phyloP scores from a whole-genome alignment of 2,329 filamentous ascomycete species.

The Fusarium abutilonis region DNA sequence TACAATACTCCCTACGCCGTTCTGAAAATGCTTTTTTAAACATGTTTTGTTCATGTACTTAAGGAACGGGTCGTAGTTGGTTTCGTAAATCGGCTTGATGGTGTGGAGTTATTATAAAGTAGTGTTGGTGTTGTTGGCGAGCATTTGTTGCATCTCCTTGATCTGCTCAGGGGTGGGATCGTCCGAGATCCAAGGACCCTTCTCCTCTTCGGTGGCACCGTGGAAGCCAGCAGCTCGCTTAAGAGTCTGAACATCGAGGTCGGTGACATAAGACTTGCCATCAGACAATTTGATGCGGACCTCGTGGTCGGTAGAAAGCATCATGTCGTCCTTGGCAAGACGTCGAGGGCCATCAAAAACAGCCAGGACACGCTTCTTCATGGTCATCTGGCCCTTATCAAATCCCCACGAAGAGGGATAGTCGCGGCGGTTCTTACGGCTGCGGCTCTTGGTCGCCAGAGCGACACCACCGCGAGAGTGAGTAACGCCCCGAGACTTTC shows the following conservation, averaged over 20 bases:
- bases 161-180: conserved; percentile 72
- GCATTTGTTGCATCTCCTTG: conserved; percentile 67
- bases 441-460: conserved; percentile 65
- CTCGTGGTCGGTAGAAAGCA: conserved; percentile 95
- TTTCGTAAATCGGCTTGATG: conserved; percentile 13
- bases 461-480: conserved; percentile 79
- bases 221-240: conserved; percentile 87
- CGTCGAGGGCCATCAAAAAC: conserved; percentile 90
- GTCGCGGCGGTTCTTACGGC: conserved; percentile 90
- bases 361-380: conserved; percentile 95
- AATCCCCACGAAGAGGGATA: conserved; percentile 96
- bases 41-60: conserved; percentile 32
- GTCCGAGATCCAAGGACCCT: conserved; percentile 82
- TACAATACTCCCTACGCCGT: conserved; percentile 46
- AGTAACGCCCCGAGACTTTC: conserved; percentile 78
- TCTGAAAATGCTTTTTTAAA: conserved; percentile 43
- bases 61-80: conserved; percentile 5
- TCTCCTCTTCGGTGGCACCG: conserved; percentile 83
- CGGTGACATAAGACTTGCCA: conserved; percentile 84
- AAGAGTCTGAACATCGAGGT: conserved; percentile 90
- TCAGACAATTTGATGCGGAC: conserved; percentile 84
- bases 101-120: conserved; percentile 26
- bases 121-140: conserved; percentile 44
- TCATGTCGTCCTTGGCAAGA: conserved; percentile 98
- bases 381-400: conserved; percentile 91